Base-by-base conservation (phyloP, 345 rosid species). In the Mallotus nudiflorus region DNA sequence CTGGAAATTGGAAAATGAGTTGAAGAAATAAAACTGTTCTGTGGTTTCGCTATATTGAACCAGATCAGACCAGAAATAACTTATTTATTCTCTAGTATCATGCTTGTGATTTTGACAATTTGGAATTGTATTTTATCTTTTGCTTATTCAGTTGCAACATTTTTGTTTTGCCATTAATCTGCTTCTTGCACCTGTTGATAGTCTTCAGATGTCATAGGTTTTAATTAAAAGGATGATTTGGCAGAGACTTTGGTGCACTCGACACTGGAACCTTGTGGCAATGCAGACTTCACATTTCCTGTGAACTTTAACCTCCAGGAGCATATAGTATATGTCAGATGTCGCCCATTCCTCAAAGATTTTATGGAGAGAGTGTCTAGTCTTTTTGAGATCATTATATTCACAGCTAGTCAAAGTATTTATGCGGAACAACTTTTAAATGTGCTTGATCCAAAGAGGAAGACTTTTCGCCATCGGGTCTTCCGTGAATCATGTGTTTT, bases 211-310 rank as follows among this genome's bases (percentile, higher is more conserved):
- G 12, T 28, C n/a, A 65, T 2, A 24, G 31, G n/a, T 59, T 37
- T 60, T 75, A 58, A 75, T 55, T 58, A 48, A 28, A 28, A 53
- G 66, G 58, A 74, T 56, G 27, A 24, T 27, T 73, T 70, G 28
- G 61, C 96, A 96, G 99, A 96, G 81, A 96, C 99, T 60, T 81
- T 96, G 80, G 99, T 96, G 78, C 99, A 96, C 70, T 92, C 99
- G 33, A 70, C 93, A 7, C 81, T 92, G 11, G 98, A 91, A 79
- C 97, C 91, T 25, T 92, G 97, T 65, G 88, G 77, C 40, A 89
- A 89, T 69, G 91, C 89, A 57, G 99, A 96, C 77, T 96, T 96
- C 79, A 89, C 98, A 56, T 96, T 96, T 78, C 89, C 91, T 53
- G 97, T 96, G 55, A 82, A 85, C 85, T 88, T 89, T 64, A 96